phyloP scores from a whole-genome alignment of 768 basidiomycete species.

The Boletus reticulatus region DNA sequence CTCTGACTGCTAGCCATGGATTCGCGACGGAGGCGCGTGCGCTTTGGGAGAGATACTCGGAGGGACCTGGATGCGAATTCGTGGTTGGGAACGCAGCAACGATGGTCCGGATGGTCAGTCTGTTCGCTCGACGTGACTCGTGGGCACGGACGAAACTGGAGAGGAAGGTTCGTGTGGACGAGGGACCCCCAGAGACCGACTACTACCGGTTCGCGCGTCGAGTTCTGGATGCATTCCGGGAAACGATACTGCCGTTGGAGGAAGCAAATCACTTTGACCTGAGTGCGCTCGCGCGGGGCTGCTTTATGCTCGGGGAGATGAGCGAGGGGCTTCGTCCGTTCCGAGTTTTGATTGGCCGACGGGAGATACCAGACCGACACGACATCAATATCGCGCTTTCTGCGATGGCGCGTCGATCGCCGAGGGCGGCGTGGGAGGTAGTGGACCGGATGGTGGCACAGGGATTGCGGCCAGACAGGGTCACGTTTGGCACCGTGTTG shows the following conservation, averaged over 20 bases:
- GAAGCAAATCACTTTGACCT: conserved; percentile 48
- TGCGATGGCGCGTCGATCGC: conserved; percentile 49
- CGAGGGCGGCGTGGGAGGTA: conserved; percentile 44
- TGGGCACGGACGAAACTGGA: conserved; percentile 18
- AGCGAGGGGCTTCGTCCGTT: conserved; percentile 47
- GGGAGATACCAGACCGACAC: conserved; percentile 55
- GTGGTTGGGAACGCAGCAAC: conserved; percentile 45
- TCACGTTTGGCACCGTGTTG: conserved; percentile 61
- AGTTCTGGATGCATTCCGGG: conserved; percentile 44
- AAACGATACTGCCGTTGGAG: conserved; percentile 44
- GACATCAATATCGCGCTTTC: conserved; percentile 66
- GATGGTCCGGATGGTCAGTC: conserved; percentile 43
- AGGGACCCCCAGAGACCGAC: conserved; percentile 2
- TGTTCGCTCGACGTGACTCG: conserved; percentile 33
- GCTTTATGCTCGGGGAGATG: conserved; percentile 53
- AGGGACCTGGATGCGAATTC: conserved; percentile 37
- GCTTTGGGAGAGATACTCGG: conserved; percentile 58
- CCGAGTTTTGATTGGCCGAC: conserved; percentile 43
- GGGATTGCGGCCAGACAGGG: conserved; percentile 50
- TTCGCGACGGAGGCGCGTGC: conserved; percentile 46
- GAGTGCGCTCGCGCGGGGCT: conserved; percentile 61
- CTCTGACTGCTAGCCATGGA: conserved; percentile 43
- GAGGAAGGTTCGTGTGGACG: background rate
- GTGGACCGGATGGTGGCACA: conserved; percentile 48
- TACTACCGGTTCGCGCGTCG: conserved; percentile 41